Evolutionary conservation across 257 asterid species (phyloP).

Genomic region (Thymus mandschuricus): DNA sequence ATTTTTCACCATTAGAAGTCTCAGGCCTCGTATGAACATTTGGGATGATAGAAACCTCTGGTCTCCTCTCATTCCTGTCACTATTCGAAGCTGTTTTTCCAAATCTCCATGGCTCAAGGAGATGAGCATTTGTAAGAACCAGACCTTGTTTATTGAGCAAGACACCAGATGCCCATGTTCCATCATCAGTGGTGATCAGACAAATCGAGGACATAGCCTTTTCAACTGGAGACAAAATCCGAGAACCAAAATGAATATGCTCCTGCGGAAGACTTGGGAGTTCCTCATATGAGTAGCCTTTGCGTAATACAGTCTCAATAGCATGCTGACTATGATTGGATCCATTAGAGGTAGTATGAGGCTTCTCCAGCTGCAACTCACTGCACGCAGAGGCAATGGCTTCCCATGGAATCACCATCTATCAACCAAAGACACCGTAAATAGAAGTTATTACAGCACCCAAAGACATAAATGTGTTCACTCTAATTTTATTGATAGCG

Average conservation of each 20-base stretch:
- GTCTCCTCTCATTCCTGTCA: slow-evolving; percentile 43
- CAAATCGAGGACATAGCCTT: slow-evolving; percentile 85
- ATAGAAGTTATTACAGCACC: slow-evolving; percentile 17
- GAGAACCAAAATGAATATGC: slow-evolving; percentile 39
- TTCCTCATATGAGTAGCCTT: slow-evolving; percentile 39
- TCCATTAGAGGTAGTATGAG: slow-evolving; percentile 46
- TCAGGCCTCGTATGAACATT: slow-evolving; percentile 33
- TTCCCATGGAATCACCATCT: slow-evolving; percentile 99
- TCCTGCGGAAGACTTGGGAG: slow-evolving; percentile 37
- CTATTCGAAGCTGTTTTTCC: slow-evolving; percentile 65
- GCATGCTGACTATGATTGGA: slow-evolving; percentile 38
- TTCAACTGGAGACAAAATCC: slow-evolving; percentile 60
- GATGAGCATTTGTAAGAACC: slow-evolving; percentile 96
- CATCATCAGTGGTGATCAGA: slow-evolving; percentile 83
- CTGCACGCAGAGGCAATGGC: slow-evolving; percentile 81
- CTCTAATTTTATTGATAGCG: neutral
- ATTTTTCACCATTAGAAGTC: slow-evolving; percentile 34
- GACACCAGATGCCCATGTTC: slow-evolving; percentile 99
- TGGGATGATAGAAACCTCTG: slow-evolving; percentile 39
- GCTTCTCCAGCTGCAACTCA: slow-evolving; percentile 61
- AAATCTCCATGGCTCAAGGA: slow-evolving; percentile 97
- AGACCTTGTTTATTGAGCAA: slow-evolving; percentile 86
- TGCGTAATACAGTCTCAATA: slow-evolving; percentile 36
- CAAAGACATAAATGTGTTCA: slow-evolving; percentile 7
- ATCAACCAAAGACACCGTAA: slow-evolving; percentile 45